Base-by-base conservation (phyloP, 441 rosid species). In the Macaranga tanarius region DNA sequence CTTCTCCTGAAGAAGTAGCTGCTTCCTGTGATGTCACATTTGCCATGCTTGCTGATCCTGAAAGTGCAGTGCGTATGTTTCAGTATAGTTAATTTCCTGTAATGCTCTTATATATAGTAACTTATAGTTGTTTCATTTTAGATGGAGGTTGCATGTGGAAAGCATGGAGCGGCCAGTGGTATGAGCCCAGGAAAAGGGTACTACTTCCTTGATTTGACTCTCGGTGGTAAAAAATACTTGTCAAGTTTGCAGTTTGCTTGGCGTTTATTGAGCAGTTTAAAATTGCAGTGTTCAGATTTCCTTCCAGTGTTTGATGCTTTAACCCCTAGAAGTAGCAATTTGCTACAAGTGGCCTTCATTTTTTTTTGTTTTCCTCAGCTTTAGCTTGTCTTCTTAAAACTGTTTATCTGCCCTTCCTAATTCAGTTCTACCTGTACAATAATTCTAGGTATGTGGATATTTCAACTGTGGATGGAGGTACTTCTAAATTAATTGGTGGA, bases 1-100 rank as follows among this genome's bases (percentile, higher is more conserved):
- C 96, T 67, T 85, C 89, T 71, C 96, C 98, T 10, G 88, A 90
- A 80, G 96, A 93, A 86, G 98, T 93, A 47, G 86, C 96, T 74
- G 95, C 95, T 25, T 73, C 85, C 38, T 92, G 93, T 77, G 97
- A 92, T 84, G 80, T 92, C 80, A 93, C 96, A 26, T 88, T 93
- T 81, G 86, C 97, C 48, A 92, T 93, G 98, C 95, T 93, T 58
- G 93, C 98, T 9, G 95, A 90, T 85, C 98, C 98, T 77, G 92
- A 92, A 84, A 89, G 93, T 87, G 95, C 98, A 84, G 98, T 93
- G 91, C 82, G 97, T 91, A 87, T 86, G 83, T 48, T 88, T 85
- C 76, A 60, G 77, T 64, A 76, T 60, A 50, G 31, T 70, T 76
- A 52, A 20, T 61, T 59, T 57, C n/a, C 40, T 20, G 15, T 22